Evolutionary conservation across 257 asterid genomes (phyloP).

Genomic region (Capsicum baccatum): DNA sequence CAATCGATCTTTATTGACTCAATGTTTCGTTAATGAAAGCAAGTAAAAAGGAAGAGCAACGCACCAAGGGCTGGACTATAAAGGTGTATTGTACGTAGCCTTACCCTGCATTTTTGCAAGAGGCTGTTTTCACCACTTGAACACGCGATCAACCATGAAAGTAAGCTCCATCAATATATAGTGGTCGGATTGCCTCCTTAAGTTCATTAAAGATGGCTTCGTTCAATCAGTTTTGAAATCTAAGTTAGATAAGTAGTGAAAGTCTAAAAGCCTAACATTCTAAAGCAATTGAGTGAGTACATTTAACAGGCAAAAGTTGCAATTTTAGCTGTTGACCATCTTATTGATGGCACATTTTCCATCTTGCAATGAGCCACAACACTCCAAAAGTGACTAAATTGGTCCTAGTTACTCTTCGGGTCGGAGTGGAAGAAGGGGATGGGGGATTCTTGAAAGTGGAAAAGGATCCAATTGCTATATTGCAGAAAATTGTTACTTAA

Average conservation of each 20-base stretch:
- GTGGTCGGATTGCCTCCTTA: not conserved
- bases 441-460: not conserved
- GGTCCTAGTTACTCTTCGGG: not conserved
- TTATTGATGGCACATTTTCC: not conserved
- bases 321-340: not conserved
- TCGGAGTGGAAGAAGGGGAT: not conserved
- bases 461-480: not conserved
- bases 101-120: no score
- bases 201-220: not conserved
- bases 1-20: not conserved
- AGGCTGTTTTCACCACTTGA: no score
- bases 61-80: no score
- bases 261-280: not conserved
- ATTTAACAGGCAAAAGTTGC: not conserved
- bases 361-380: not conserved
- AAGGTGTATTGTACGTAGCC: no score
- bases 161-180: not conserved
- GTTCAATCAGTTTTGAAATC: not conserved
- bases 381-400: not conserved
- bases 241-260: not conserved
- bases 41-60: no score
- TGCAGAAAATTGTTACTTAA: not conserved
- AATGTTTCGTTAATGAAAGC: no score
- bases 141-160: not conserved
- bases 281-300: not conserved